phyloP scores from a whole-genome alignment of 2,329 filamentous ascomycete species.

The Penicillium brasilianum region DNA sequence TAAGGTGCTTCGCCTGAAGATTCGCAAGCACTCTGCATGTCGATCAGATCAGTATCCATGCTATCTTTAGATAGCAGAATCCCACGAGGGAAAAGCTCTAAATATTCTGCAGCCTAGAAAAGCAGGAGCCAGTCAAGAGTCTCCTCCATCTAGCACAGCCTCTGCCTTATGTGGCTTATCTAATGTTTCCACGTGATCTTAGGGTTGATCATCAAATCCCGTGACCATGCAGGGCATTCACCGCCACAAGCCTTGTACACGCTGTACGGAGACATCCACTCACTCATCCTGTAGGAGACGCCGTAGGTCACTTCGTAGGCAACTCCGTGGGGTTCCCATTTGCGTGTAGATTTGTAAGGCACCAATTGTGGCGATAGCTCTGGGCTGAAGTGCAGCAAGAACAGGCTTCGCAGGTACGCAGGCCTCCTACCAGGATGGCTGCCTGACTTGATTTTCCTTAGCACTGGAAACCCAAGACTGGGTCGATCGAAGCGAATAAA shows the following conservation, averaged over 20 bases:
- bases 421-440: constrained; percentile 2
- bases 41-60: neutral
- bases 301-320: neutral
- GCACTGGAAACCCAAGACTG: constrained; percentile 4
- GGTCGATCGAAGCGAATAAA: neutral
- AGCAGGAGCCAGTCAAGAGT: neutral
- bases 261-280: neutral
- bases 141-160: neutral
- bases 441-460: constrained; percentile 2
- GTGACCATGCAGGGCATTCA: constrained; percentile 7
- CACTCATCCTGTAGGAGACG: neutral
- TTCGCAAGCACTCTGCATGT: constrained; percentile 11
- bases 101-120: constrained; percentile 12
- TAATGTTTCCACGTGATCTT: neutral
- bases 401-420: neutral
- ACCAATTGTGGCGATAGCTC: constrained; percentile 2
- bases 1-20: constrained; percentile 9
- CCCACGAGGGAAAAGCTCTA: neutral
- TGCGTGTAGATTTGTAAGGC: constrained; percentile 3
- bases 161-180: neutral
- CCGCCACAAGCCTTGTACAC: neutral
- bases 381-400: constrained; percentile 2
- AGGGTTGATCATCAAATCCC: neutral
- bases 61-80: constrained; percentile 5
- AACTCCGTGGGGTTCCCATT: neutral